Evolutionary conservation across 306 rosid genomes (phyloP).

Genomic region (Quercus engelmannii): DNA sequence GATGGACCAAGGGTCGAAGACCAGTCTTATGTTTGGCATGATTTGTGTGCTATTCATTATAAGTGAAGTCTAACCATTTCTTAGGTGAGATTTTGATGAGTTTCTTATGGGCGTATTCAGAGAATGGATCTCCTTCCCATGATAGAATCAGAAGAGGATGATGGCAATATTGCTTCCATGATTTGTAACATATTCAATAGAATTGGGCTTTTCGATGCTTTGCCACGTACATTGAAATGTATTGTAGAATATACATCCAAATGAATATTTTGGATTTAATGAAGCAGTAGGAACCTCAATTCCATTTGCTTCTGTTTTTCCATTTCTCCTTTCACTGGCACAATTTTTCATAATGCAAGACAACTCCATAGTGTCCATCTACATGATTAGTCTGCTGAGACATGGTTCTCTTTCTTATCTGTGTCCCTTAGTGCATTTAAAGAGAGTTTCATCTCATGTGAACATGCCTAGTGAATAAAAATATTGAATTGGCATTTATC

Average conservation of each 20-base stretch:
- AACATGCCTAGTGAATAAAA: neutral
- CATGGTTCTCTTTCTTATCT: neutral
- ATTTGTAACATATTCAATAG: slow-evolving; percentile 29
- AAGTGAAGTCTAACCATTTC: slow-evolving; percentile 29
- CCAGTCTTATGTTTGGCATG: slow-evolving; percentile 29
- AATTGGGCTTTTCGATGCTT: slow-evolving; percentile 22
- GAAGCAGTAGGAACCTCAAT: slow-evolving; percentile 17
- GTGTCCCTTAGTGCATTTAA: neutral
- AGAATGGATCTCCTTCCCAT: slow-evolving; percentile 16
- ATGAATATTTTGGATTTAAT: slow-evolving; percentile 7
- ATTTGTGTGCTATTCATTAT: slow-evolving; percentile 25
- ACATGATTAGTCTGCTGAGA: neutral
- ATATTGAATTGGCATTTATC: neutral
- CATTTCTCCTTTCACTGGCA: neutral
- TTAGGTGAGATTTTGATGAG: slow-evolving; percentile 21
- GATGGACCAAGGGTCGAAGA: slow-evolving; percentile 30
- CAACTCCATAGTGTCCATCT: neutral
- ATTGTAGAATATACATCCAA: slow-evolving; percentile 20
- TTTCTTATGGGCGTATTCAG: slow-evolving; percentile 21
- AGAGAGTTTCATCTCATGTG: neutral
- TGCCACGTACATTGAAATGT: slow-evolving; percentile 21
- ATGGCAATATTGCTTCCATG: slow-evolving; percentile 22
- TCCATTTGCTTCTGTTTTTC: slow-evolving; percentile 14
- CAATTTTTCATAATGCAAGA: neutral
- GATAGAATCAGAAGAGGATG: slow-evolving; percentile 27